phyloP scores from a whole-genome alignment of 2,329 filamentous ascomycete genomes.

The Coniochaeta pulveracea region DNA sequence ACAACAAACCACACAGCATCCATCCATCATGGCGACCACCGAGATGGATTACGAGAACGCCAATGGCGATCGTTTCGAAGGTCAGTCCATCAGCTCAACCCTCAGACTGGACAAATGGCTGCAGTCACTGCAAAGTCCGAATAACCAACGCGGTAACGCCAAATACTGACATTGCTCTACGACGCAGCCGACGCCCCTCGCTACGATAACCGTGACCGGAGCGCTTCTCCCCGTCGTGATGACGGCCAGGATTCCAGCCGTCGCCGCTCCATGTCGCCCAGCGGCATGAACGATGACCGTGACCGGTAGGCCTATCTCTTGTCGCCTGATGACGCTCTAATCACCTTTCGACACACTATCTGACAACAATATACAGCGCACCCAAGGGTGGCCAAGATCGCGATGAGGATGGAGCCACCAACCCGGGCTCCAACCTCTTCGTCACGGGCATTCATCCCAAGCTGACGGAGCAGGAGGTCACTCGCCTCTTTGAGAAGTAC shows the following conservation, averaged over 20 bases:
- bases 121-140: neutral
- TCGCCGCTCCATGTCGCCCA: slow-evolving; percentile 52
- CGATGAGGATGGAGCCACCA: slow-evolving; percentile 71
- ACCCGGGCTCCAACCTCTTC: slow-evolving; percentile 96
- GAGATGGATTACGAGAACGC: slow-evolving; percentile 62
- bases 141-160: too few species aligned
- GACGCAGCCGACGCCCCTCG: slow-evolving; percentile 50
- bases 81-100: slow-evolving; percentile 38
- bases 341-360: slow-evolving; percentile 10
- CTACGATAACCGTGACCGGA: slow-evolving; percentile 56
- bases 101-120: too few species aligned
- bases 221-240: slow-evolving; percentile 55
- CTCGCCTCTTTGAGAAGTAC: slow-evolving; percentile 95
- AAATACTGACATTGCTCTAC: neutral
- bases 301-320: slow-evolving; percentile 29
- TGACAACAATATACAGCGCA: too few species aligned
- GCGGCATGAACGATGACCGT: slow-evolving; percentile 27
- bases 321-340: slow-evolving; percentile 5
- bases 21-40: slow-evolving; percentile 42
- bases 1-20: slow-evolving; percentile 2
- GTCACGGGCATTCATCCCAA: slow-evolving; percentile 96
- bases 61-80: slow-evolving; percentile 56
- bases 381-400: slow-evolving; percentile 48
- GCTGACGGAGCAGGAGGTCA: slow-evolving; percentile 79
- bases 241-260: slow-evolving; percentile 43